These are phyloP conservation scores for Solanum chiquidenum DNA, from an alignment of 257 asterid species.

Conservation along the genomic window DNA sequence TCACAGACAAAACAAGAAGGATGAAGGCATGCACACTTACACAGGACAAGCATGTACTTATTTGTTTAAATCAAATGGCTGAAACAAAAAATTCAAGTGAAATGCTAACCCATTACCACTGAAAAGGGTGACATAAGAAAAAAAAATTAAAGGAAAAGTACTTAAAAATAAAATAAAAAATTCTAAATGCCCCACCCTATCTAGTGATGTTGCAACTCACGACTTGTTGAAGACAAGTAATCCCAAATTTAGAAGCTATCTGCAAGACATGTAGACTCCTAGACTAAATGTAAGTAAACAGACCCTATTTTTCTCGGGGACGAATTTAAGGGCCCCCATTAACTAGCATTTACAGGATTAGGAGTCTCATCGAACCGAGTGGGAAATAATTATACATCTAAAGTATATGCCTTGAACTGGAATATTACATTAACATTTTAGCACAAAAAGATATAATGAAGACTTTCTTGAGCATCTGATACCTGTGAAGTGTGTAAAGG, in stretches of 20 bases:
- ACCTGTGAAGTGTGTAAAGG: slow-evolving; percentile 92
- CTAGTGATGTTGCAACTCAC: neutral
- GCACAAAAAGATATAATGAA: neutral
- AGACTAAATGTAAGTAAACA: neutral
- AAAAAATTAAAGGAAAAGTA: neutral
- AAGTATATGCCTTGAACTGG: neutral
- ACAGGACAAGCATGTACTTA: neutral
- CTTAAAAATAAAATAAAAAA: neutral
- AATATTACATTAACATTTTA: neutral
- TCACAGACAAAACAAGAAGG: neutral
- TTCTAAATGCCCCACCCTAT: neutral
- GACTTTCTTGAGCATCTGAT: neutral
- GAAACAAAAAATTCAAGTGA: neutral
- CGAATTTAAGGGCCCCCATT: neutral
- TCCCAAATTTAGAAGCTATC: neutral
- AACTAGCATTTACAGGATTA: neutral
- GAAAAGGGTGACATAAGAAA: neutral
- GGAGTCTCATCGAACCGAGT: neutral
- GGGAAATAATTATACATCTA: neutral
- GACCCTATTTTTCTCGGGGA: neutral
- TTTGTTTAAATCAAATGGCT: neutral
- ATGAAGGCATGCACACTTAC: neutral
- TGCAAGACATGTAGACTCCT: neutral
- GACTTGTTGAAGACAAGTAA: neutral
- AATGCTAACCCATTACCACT: neutral